Evolutionary conservation across 257 asterid species (phyloP), one percentile per base, ranked within the genome.

Genomic region (Paraleonurus japonicus): DNA sequence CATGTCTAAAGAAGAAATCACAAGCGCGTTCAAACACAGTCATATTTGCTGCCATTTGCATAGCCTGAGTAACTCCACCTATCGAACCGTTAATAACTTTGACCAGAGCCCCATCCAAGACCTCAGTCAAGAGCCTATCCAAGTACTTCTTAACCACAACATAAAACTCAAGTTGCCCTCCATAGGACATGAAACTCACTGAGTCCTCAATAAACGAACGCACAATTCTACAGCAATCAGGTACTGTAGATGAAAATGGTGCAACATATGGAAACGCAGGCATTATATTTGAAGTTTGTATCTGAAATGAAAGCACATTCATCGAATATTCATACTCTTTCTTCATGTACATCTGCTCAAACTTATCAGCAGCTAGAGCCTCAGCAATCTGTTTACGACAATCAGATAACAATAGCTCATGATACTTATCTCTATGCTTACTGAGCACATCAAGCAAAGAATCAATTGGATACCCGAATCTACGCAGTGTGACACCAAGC

Each of bases 21-120:
- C 99, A 91, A 9, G 99, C 99, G 0, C 96, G 96, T 75, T 94
- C 99, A 65, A 94, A 87, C 30, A 89, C 99, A 16, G 96, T 91
- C 96, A 94, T 91, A 57, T 94, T 94, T 43, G 99, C 99, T 15
- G 99, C 99, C 89, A 94, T 87, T 81, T 91, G 98, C 98, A 93
- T 93, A 55, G 97, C 98, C 61, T 87, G 97, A 22, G 89, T 85
- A 69, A 89, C 97, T 32, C 98, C 99, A 55, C 72, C 72, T 19
- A 89, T 84, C 4, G 92, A 85, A 39, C 90, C 76, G 61, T 80
- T 87, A 27, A 89, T 85, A 30, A 89, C 86, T 85, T 89, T 92
- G 79, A 92, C 70, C 58, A 94, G 53, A 33, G 93, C 92, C 74
- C 86, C 96, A 79, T 94, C 97, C 70, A 94, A 81, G 45, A 88